Conservation (phyloP, 495 filamentous ascomycete genomes). For the Hyaloscypha bicolor region DNA sequence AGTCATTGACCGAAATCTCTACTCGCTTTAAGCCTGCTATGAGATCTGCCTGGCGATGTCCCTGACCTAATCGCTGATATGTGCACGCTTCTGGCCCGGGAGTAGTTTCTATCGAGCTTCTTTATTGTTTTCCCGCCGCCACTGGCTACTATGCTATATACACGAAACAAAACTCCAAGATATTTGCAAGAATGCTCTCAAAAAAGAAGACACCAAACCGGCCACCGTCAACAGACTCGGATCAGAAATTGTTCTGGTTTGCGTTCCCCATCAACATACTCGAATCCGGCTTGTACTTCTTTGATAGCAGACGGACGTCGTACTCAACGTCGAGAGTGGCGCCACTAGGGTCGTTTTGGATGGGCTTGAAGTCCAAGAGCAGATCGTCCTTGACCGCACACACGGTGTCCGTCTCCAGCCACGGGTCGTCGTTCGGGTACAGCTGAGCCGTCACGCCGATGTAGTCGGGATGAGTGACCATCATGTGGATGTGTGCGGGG, state of each 20-base stretch:
- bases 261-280: constrained; percentile 26
- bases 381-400: constrained; percentile 69
- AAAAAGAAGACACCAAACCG: background rate
- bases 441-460: constrained; percentile 63
- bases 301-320: constrained; percentile 57
- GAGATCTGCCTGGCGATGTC: too few relatives aligned
- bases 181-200: background rate
- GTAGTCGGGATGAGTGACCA: constrained; percentile 60
- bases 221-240: background rate
- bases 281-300: constrained; percentile 36
- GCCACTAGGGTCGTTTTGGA: constrained; percentile 54
- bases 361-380: constrained; percentile 62
- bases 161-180: background rate
- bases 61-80: too few relatives aligned
- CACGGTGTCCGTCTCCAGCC: constrained; percentile 62
- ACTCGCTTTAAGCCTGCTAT: too few relatives aligned
- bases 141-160: constrained; percentile 1
- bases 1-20: too few relatives aligned
- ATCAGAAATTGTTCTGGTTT: constrained; percentile 6
- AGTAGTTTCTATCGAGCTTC: background rate
- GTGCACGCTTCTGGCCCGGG: too few relatives aligned
- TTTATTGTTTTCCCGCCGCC: background rate
- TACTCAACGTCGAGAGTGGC: constrained; percentile 71
- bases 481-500: constrained; percentile 86
- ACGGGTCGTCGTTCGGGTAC: constrained; percentile 64